Evolutionary conservation across 2,329 filamentous ascomycete genomes (phyloP).

Genomic region (Rosellinia necatrix): DNA sequence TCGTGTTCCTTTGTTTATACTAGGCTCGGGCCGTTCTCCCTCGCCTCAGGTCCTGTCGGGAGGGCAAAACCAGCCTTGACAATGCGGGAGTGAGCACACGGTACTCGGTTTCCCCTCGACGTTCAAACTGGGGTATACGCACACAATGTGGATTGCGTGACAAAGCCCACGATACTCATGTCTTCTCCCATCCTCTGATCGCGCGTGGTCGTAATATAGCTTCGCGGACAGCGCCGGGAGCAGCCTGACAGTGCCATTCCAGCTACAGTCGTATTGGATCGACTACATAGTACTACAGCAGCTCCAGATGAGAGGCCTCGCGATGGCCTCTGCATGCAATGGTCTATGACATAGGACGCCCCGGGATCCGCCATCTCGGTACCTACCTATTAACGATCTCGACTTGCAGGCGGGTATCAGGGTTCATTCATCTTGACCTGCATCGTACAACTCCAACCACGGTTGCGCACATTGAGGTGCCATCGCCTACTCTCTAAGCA

Average conservation of each 20-base stretch:
- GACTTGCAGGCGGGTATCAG: constrained; percentile 22
- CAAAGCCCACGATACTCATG: background rate
- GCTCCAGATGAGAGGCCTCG: background rate
- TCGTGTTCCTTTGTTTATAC: constrained; percentile 2
- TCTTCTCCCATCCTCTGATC: background rate
- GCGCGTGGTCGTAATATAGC: background rate
- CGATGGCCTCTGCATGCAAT: background rate
- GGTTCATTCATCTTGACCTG: constrained; percentile 25
- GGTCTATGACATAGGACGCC: background rate
- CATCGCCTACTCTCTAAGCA: constrained; percentile 1
- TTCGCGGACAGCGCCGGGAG: background rate
- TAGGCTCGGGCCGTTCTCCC: constrained; percentile 20
- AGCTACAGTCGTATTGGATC: too few species aligned
- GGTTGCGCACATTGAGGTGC: constrained; percentile 6
- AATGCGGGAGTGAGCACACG: constrained; percentile 6
- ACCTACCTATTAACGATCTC: constrained; percentile 26
- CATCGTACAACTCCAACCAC: constrained; percentile 17
- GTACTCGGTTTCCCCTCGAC: background rate
- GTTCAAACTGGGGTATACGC: background rate
- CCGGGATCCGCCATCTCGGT: constrained; percentile 35
- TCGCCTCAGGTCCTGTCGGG: constrained; percentile 5
- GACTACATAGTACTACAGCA: too few species aligned
- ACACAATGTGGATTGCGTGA: background rate
- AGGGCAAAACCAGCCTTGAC: background rate
- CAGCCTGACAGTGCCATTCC: background rate